Conservation (phyloP, 345 rosid genomes). For the Noccaea bulbosa region DNA sequence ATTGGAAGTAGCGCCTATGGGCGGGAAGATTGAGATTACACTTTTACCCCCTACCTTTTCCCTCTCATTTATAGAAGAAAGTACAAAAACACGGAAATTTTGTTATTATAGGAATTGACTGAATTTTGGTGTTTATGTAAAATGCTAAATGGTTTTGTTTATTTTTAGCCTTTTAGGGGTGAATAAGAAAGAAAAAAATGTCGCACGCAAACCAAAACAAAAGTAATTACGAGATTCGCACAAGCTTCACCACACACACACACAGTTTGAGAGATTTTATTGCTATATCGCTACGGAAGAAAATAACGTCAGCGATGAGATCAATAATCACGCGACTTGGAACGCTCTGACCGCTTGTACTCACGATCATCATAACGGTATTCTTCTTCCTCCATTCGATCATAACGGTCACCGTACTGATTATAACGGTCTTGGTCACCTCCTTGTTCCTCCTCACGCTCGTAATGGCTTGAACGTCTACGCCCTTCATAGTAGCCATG, state of each 20-base stretch:
- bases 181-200: neutral
- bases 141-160: neutral
- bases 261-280: conserved; percentile 14
- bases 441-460: conserved; percentile 52
- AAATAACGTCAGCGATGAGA: conserved; percentile 25
- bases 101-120: neutral
- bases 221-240: conserved; percentile 16
- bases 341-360: conserved; percentile 45
- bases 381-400: conserved; percentile 63
- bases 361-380: conserved; percentile 59
- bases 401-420: conserved; percentile 65
- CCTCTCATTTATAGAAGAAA: neutral
- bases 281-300: conserved; percentile 19
- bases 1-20: conserved; percentile 35
- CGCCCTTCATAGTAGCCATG: conserved; percentile 56
- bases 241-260: conserved; percentile 15
- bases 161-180: neutral
- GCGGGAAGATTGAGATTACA: conserved; percentile 34
- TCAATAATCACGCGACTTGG: conserved; percentile 41
- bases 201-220: conserved; percentile 4
- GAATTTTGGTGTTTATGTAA: neutral
- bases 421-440: conserved; percentile 67
- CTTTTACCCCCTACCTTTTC: conserved; percentile 6
- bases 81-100: neutral
- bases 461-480: conserved; percentile 52